Evolutionary conservation across 2,329 filamentous ascomycete genomes (phyloP).

Genomic region (Beauveria asiatica): DNA sequence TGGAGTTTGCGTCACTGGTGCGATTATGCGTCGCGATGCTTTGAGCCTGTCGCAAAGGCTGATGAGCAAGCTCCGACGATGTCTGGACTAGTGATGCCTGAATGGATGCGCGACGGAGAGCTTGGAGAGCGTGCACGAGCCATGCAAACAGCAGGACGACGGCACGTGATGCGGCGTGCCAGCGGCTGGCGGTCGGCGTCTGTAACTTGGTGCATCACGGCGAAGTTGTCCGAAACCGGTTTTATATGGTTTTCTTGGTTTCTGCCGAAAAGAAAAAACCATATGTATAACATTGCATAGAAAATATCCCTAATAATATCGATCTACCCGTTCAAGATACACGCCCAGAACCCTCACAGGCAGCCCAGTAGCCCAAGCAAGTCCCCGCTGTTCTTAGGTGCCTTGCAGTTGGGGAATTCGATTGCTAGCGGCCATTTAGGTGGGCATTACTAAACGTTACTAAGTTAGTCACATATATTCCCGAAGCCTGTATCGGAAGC

Average conservation of each 20-base stretch:
- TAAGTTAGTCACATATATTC: conserved; percentile 9
- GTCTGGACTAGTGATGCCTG: conserved; percentile 1
- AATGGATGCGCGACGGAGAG: conserved; percentile 1
- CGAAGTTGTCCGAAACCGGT: no score
- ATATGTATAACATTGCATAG: no score
- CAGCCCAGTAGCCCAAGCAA: no score
- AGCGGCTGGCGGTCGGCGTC: not conserved
- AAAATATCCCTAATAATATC: no score
- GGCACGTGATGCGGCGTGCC: conserved; percentile 2
- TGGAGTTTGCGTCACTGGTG: not conserved
- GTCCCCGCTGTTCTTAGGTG: not conserved
- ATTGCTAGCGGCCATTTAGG: not conserved
- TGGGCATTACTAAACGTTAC: not conserved
- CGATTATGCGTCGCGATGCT: not conserved
- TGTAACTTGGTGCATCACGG: no score
- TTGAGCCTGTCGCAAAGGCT: conserved; percentile 5
- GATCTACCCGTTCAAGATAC: not conserved
- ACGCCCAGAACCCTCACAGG: not conserved
- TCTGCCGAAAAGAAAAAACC: no score
- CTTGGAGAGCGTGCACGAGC: conserved; percentile 6
- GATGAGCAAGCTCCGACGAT: conserved; percentile 3
- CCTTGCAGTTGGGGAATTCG: not conserved
- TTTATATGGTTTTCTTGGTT: no score
- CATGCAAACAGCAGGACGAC: conserved; percentile 7
- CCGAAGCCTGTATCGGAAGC: conserved; percentile 7